These are phyloP conservation scores for Erucastrum elatum DNA, from an alignment of 345 rosid genomes.

Conservation along the genomic window DNA sequence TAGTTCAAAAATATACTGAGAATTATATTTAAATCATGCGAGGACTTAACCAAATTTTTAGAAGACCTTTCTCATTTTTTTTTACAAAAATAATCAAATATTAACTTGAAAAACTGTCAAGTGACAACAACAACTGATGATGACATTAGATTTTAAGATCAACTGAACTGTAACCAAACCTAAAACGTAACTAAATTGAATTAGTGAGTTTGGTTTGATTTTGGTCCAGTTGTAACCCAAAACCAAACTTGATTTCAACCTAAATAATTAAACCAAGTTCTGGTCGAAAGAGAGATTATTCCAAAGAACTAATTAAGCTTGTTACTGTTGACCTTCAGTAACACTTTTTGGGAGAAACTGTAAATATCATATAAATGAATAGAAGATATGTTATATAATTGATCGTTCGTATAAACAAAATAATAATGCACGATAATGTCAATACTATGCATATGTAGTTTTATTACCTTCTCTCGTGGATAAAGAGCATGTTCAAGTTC, in stretches of 20 bases:
- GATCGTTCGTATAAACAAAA: neutral
- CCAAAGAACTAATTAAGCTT: too few relatives aligned
- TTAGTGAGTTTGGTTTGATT: neutral
- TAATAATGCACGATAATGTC: neutral
- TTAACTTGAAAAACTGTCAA: neutral
- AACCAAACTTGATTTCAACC: neutral
- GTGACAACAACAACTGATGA: neutral
- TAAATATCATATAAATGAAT: too few relatives aligned
- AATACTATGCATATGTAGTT: constrained; percentile 5
- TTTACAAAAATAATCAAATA: too few relatives aligned
- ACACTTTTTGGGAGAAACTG: neutral
- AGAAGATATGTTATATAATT: neutral
- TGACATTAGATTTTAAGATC: neutral
- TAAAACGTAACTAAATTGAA: neutral
- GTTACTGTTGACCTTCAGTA: neutral
- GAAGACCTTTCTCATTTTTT: neutral
- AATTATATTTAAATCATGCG: neutral
- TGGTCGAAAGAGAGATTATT: too few relatives aligned
- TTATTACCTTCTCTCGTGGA: constrained; percentile 13
- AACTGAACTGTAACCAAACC: neutral
- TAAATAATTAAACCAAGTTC: too few relatives aligned
- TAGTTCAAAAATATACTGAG: neutral
- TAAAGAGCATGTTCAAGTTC: constrained; percentile 36
- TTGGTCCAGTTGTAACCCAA: neutral
- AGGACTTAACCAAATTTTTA: neutral